Evolutionary conservation across 768 basidiomycete species (phyloP).

Genomic region (Phylloporus arenicola): DNA sequence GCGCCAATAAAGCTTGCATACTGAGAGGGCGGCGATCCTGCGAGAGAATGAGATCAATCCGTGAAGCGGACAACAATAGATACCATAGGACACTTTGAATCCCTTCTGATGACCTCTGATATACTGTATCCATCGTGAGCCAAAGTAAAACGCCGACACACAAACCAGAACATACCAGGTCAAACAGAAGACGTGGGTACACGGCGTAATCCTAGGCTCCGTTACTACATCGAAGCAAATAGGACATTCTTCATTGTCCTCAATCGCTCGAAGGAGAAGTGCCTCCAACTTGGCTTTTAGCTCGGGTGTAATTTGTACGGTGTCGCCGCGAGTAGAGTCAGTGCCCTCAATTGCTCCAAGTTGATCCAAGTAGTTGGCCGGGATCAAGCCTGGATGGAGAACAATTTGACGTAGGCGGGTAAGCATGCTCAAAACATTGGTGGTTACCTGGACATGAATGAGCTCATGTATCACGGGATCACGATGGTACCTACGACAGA

Average conservation of each 20-base stretch:
- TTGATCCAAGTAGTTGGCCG: conserved; percentile 63
- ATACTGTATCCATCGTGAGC: conserved; percentile 41
- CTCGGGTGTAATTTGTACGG: conserved; percentile 45
- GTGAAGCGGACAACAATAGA: not conserved
- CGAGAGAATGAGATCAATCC: not conserved
- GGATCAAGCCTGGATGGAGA: conserved; percentile 73
- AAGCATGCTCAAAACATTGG: conserved; percentile 74
- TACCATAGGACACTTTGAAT: conserved; percentile 83
- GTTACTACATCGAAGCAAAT: conserved; percentile 58
- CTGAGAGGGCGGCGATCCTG: conserved; percentile 68
- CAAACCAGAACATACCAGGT: conserved; percentile 44
- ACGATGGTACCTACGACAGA: conserved; percentile 5
- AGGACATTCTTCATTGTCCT: conserved; percentile 81
- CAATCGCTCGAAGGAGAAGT: conserved; percentile 59
- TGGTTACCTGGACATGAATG: conserved; percentile 44
- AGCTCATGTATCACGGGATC: not conserved
- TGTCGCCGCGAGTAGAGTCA: conserved; percentile 11
- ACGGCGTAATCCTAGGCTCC: conserved; percentile 69
- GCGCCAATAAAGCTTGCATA: conserved; percentile 53
- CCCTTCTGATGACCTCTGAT: conserved; percentile 60
- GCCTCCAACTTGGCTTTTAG: conserved; percentile 53
- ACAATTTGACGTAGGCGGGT: conserved; percentile 81
- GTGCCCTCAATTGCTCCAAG: conserved; percentile 35
- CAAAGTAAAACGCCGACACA: not conserved
- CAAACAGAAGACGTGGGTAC: conserved; percentile 68